Conservation (phyloP, 768 basidiomycete genomes). For the Heimioporus sp. region DNA sequence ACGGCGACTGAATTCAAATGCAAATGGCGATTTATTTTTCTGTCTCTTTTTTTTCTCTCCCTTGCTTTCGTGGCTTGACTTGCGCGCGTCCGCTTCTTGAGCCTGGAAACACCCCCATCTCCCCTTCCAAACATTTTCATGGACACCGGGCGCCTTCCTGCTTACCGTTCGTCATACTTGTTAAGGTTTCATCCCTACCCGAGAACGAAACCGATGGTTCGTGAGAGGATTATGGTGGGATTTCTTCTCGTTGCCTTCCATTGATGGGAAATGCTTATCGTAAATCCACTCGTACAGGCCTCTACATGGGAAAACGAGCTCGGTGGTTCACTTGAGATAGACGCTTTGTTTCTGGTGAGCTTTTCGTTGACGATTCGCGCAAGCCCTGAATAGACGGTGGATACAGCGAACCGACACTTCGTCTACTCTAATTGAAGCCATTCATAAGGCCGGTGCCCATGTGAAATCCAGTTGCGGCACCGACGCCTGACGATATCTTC, state of each 20-base stretch:
- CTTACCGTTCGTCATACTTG: constrained; percentile 30
- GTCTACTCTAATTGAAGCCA: constrained; percentile 1
- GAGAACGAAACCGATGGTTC: constrained; percentile 17
- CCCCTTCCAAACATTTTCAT: constrained; percentile 5
- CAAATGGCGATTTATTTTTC: constrained; percentile 15
- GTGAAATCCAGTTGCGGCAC: not conserved
- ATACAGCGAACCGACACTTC: constrained; percentile 10
- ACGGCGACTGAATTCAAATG: constrained; percentile 17
- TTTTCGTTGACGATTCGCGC: not conserved
- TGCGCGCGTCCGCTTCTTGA: not conserved
- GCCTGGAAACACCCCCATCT: not conserved
- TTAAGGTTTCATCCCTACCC: constrained; percentile 30
- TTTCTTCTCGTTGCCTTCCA: not conserved
- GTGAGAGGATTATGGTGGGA: constrained; percentile 26
- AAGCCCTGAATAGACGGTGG: not conserved
- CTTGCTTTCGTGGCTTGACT: constrained; percentile 2
- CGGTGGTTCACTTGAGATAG: not conserved
- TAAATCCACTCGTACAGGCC: constrained; percentile 10
- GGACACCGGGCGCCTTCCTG: constrained; percentile 16
- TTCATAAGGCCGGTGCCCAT: constrained; percentile 1
- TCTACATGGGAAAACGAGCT: not conserved
- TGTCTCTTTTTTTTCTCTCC: not conserved
- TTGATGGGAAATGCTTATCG: constrained; percentile 9
- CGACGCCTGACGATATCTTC: constrained; percentile 17
- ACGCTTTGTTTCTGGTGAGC: not conserved